Conservation (phyloP, 352 stramenopile genomes). For the Pythium myriotylum region DNA sequence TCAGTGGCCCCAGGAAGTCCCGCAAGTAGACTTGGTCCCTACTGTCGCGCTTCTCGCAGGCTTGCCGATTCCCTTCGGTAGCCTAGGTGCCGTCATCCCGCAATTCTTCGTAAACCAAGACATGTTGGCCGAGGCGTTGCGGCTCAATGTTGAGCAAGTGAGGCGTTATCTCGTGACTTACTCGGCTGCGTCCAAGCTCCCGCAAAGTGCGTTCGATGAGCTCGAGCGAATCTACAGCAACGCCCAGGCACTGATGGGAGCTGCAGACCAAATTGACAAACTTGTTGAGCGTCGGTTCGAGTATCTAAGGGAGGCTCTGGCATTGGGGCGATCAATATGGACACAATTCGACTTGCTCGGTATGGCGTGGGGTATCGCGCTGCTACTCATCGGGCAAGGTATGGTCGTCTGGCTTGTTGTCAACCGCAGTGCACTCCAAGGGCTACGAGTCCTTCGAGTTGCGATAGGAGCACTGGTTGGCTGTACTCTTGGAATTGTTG, state of each 20-base stretch:
- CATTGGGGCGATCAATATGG: conserved; percentile 77
- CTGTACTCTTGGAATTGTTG: not conserved
- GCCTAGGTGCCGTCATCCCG: conserved; percentile 93
- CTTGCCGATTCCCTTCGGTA: conserved; percentile 96
- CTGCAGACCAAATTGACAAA: conserved; percentile 12
- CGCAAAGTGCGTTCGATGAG: conserved; percentile 52
- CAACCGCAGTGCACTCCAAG: not conserved
- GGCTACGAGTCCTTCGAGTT: not conserved
- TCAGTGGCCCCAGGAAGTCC: conserved; percentile 45
- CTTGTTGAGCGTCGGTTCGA: conserved; percentile 44
- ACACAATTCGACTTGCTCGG: conserved; percentile 85
- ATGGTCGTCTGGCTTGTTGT: conserved; percentile 28
- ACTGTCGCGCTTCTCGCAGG: conserved; percentile 94
- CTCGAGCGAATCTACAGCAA: conserved; percentile 57
- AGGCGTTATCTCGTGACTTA: conserved; percentile 76
- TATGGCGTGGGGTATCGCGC: conserved; percentile 68
- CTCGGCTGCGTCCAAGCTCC: conserved; percentile 66
- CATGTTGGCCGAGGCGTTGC: conserved; percentile 65
- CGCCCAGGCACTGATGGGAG: conserved; percentile 31
- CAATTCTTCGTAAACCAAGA: conserved; percentile 76
- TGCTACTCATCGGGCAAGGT: conserved; percentile 33
- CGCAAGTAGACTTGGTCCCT: conserved; percentile 97
- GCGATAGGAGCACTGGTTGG: not conserved
- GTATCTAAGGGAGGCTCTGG: conserved; percentile 69
- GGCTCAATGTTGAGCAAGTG: conserved; percentile 86